Percentiles rank a stretch among this genome's conserved stretches.
These are phyloP conservation scores for Acacia concinna DNA, from an alignment of 331 rosid genomes.

Conservation along the genomic window DNA sequence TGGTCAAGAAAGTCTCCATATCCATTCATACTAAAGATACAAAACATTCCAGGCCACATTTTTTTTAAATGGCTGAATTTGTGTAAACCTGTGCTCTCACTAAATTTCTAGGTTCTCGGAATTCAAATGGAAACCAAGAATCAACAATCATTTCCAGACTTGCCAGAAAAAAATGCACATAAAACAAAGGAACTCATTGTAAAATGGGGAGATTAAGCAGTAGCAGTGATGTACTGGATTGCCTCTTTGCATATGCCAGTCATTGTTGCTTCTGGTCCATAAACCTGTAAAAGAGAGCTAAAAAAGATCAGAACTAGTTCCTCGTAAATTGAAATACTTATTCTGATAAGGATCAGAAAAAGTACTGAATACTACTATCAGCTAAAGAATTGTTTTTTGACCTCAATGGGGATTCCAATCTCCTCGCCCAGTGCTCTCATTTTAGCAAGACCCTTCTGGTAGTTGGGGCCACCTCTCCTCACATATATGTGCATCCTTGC, in stretches of 20 bases:
- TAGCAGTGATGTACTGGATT: constrained; percentile 83
- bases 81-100: constrained; percentile 26
- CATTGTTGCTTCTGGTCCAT: constrained; percentile 99
- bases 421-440: constrained; percentile 92
- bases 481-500: constrained; percentile 83
- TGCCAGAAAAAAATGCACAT: constrained; percentile 24
- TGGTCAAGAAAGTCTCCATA: constrained; percentile 5
- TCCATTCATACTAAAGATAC: constrained; percentile 27
- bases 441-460: constrained; percentile 87
- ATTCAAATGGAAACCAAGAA: constrained; percentile 33
- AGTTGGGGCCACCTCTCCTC: constrained; percentile 99
- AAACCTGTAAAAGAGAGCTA: constrained; percentile 60
- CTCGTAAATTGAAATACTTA: background rate
- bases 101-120: constrained; percentile 29
- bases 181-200: background rate
- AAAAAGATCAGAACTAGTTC: constrained; percentile 19
- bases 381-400: constrained; percentile 25
- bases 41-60: constrained; percentile 26
- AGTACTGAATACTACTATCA: constrained; percentile 12
- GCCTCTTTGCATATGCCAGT: constrained; percentile 98
- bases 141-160: constrained; percentile 36
- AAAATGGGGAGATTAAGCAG: constrained; percentile 49
- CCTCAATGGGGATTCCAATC: constrained; percentile 96
- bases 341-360: background rate
- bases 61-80: constrained; percentile 27